Percentiles rank a stretch among this genome's conserved stretches.
Evolutionary conservation across 495 filamentous ascomycete genomes (phyloP).

Genomic region (Aspergillus steynii): DNA sequence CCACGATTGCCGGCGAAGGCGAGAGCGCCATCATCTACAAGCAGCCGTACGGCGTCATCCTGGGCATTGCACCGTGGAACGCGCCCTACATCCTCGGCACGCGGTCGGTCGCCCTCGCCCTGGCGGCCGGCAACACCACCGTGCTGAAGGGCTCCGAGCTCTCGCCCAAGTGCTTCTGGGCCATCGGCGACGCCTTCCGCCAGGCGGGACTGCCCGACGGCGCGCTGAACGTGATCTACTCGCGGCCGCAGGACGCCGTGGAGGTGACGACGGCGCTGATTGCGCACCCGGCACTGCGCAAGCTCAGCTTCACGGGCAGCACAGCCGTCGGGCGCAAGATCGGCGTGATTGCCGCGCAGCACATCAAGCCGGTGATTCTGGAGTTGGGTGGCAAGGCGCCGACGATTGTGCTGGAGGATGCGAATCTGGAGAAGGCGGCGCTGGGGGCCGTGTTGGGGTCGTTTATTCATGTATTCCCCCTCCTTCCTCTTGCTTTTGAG

Average conservation of each 20-base stretch:
- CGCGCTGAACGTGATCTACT: slow-evolving; percentile 44
- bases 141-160: slow-evolving; percentile 16
- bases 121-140: slow-evolving; percentile 7
- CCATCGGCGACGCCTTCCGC: slow-evolving; percentile 53
- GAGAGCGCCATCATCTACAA: not conserved
- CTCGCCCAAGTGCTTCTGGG: slow-evolving; percentile 10
- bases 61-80: slow-evolving; percentile 5
- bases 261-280: slow-evolving; percentile 43
- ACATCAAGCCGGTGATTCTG: slow-evolving; percentile 51
- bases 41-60: not conserved
- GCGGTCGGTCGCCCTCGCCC: not conserved
- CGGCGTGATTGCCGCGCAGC: slow-evolving; percentile 35
- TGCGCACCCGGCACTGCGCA: slow-evolving; percentile 42
- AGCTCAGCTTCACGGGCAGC: slow-evolving; percentile 54
- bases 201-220: slow-evolving; percentile 64
- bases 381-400: slow-evolving; percentile 55
- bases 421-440: slow-evolving; percentile 45
- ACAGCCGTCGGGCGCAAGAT: slow-evolving; percentile 46
- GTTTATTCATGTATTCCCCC: slow-evolving; percentile 25
- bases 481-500: not conserved
- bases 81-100: slow-evolving; percentile 2
- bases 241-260: slow-evolving; percentile 39
- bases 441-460: slow-evolving; percentile 34
- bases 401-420: slow-evolving; percentile 50
- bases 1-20: not conserved